These are phyloP conservation scores for Penicillium sp. DNA, from an alignment of 2,329 filamentous ascomycete species.

Conservation along the genomic window DNA sequence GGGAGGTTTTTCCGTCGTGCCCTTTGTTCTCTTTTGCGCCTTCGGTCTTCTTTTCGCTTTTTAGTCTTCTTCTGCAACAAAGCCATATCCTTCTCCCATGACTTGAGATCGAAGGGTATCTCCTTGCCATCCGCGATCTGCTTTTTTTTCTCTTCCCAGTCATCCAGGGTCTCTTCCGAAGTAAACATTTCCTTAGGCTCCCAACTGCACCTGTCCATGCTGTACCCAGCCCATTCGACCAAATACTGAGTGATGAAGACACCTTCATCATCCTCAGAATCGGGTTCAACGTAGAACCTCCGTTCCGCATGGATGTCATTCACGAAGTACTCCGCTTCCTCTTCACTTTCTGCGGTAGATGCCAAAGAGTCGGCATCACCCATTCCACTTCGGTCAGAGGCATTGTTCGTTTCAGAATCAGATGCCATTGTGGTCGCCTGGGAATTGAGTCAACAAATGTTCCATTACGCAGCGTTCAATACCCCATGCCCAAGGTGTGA, in stretches of 20 bases:
- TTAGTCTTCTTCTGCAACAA: background rate
- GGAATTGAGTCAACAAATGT: background rate
- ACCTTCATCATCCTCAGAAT: conserved; percentile 23
- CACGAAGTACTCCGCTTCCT: conserved; percentile 54
- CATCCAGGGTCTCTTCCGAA: conserved; percentile 38
- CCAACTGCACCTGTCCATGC: conserved; percentile 57
- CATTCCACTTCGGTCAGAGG: conserved; percentile 31
- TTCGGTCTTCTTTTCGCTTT: background rate
- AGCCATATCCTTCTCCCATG: conserved; percentile 30
- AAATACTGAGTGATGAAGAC: conserved; percentile 50
- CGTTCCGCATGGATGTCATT: conserved; percentile 55
- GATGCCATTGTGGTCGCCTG: conserved; percentile 4
- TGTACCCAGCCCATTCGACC: conserved; percentile 64
- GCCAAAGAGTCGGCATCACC: conserved; percentile 56
- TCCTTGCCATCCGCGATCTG: conserved; percentile 32
- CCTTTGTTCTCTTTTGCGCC: background rate
- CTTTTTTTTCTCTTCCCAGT: conserved; percentile 42
- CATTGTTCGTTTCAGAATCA: conserved; percentile 15
- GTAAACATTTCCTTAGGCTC: conserved; percentile 49
- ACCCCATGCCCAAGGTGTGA: background rate
- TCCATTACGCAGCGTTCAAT: background rate
- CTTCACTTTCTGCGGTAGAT: conserved; percentile 51
- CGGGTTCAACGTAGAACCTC: background rate
- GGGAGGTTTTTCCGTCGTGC: background rate
- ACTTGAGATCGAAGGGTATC: conserved; percentile 34